A percentile compares a stretch with the other conserved stretches of the same genome.
phyloP scores from a whole-genome alignment of 1,284 basidiomycete species.

The Exobasidium cylindrosporum region DNA sequence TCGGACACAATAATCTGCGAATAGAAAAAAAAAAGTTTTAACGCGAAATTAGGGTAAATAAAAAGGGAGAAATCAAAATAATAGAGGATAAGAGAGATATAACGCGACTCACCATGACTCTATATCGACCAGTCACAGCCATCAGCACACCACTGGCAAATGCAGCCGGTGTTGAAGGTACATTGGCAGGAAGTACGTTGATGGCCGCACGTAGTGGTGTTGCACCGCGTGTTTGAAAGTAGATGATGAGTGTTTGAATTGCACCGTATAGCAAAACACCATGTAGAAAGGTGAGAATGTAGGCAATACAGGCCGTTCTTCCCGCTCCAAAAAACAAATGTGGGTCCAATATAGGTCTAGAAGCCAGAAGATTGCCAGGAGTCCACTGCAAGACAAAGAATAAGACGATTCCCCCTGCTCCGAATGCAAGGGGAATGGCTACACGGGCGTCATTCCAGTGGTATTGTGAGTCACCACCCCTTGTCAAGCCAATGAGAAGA shows the following conservation, averaged over 20 bases:
- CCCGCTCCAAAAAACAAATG: constrained; percentile 37
- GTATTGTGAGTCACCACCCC: constrained; percentile 54
- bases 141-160: constrained; percentile 37
- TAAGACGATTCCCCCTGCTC: constrained; percentile 43
- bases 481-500: constrained; percentile 54
- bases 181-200: constrained; percentile 54
- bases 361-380: constrained; percentile 24
- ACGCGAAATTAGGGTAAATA: too few species aligned
- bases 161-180: constrained; percentile 30
- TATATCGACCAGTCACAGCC: constrained; percentile 47
- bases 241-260: constrained; percentile 52
- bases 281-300: constrained; percentile 52
- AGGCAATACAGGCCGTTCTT: constrained; percentile 45
- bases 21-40: too few species aligned
- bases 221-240: constrained; percentile 60
- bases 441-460: constrained; percentile 51
- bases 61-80: too few species aligned
- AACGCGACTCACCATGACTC: too few species aligned
- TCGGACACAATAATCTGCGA: constrained; percentile 54
- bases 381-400: constrained; percentile 42
- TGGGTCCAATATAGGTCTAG: constrained; percentile 48
- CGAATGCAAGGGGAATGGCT: constrained; percentile 51
- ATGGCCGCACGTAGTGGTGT: constrained; percentile 59
- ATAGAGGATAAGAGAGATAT: too few species aligned
- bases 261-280: constrained; percentile 39